A percentile compares a stretch with the other conserved stretches of the same genome.
Evolutionary conservation across 2,329 filamentous ascomycete genomes (phyloP).

Genomic region (Botryotinia calthae): DNA sequence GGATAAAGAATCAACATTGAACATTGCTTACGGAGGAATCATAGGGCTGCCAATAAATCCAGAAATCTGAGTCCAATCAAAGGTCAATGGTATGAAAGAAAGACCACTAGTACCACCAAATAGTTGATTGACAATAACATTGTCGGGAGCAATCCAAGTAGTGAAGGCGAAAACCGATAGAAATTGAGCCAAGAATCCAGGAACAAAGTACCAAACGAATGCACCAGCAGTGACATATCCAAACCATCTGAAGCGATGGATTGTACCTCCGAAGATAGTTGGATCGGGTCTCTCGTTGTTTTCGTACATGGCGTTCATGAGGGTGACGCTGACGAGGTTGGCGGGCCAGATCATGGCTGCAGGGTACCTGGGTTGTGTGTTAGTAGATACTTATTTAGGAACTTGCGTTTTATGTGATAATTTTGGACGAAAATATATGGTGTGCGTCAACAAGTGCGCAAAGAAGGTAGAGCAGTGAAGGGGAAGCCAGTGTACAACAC

Average conservation of each 20-base stretch:
- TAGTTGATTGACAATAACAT: conserved; percentile 65
- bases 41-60: conserved; percentile 30
- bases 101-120: conserved; percentile 66
- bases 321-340: conserved; percentile 52
- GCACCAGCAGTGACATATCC: conserved; percentile 43
- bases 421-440: too few relatives aligned
- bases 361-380: conserved; percentile 40
- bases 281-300: conserved; percentile 51
- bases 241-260: conserved; percentile 32
- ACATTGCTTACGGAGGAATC: conserved; percentile 47
- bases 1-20: not conserved
- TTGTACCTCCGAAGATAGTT: conserved; percentile 44
- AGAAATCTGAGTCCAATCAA: conserved; percentile 71
- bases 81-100: conserved; percentile 67
- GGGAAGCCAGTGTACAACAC: not conserved
- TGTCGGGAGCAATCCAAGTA: conserved; percentile 69
- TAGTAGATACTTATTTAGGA: not conserved
- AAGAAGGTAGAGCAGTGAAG: not conserved
- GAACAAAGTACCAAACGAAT: conserved; percentile 54
- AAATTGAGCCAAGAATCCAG: conserved; percentile 63
- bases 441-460: not conserved
- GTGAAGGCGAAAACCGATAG: conserved; percentile 68
- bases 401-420: not conserved
- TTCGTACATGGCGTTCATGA: conserved; percentile 60
- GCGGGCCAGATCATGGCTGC: conserved; percentile 65